Conservation (phyloP, 78 protist genomes). For the Protostelium mycophagum region DNA sequence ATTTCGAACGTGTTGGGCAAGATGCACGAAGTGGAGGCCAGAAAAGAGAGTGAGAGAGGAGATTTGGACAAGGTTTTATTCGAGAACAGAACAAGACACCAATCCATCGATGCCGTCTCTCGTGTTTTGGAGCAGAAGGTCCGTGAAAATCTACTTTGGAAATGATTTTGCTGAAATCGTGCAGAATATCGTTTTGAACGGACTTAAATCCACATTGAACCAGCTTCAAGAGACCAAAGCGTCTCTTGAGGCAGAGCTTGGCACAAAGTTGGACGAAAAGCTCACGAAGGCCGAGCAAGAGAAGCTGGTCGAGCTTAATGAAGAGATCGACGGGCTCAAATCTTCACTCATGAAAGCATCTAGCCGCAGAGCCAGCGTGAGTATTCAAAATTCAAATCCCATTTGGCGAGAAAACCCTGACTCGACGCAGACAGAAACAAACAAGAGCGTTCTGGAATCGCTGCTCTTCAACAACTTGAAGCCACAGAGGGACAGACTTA, state of each 20-base stretch:
- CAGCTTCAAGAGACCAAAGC: conserved; percentile 3
- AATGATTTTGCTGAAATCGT: background rate
- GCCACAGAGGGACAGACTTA: background rate
- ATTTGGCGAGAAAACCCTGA: background rate
- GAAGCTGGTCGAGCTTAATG: background rate
- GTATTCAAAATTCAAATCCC: background rate
- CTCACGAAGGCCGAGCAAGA: conserved; percentile 6
- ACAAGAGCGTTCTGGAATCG: background rate
- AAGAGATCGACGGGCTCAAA: conserved; percentile 12
- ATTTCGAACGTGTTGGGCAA: background rate
- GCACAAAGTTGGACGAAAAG: conserved; percentile 25
- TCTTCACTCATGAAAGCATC: background rate
- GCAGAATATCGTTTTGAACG: background rate
- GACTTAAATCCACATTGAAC: background rate
- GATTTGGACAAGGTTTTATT: background rate
- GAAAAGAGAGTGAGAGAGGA: background rate
- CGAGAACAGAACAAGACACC: background rate
- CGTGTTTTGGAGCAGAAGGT: background rate
- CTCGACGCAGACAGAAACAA: background rate
- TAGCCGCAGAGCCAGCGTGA: background rate
- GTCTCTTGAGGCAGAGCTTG: conserved; percentile 4
- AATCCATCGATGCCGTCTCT: background rate
- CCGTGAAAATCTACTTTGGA: conserved; percentile 1
- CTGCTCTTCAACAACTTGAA: background rate
- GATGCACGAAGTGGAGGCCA: background rate